Base-by-base conservation (phyloP, 495 filamentous ascomycete genomes). In the Sordaria brevicollis region DNA sequence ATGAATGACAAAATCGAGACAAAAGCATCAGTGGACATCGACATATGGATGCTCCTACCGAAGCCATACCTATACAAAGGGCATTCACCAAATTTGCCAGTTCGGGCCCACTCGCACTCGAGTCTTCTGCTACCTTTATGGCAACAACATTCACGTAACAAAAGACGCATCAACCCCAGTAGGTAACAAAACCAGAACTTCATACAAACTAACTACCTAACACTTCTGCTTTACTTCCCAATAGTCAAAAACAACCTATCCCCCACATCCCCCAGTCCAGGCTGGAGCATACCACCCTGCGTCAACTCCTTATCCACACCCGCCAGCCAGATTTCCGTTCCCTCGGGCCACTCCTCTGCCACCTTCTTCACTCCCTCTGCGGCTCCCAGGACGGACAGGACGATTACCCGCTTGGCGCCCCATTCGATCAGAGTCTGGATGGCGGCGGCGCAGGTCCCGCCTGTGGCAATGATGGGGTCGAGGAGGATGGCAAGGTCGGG, bases 381-480 rank as follows among this genome's bases (percentile, higher is more conserved):
- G 29, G 90, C 91, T 1, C 86, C 92, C 21, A 97, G 78, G 65
- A 97, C 88, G 13, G 87, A 86, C n/a, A 96, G 79, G 67, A 96
- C 86, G 17, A 97, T 81, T 21, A 98, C 89, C 74, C 86, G 88
- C 81, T 89, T 83, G 15, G 92, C 91, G 11, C 94, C 94, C 94
- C 94, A 98, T 75, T 98, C 93, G 68, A 85, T 85, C 70, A 98
- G 82, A 2, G 93, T 91, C 75, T 94, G 90, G 74, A 98, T 96
- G 5, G 94, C 94, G 0, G 94, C 94, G 25, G 88, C 91, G 57
- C 91, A 90, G 0, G 94, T 98, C 0, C 92, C 93, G 7, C 94
- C 94, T 0, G 94, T 98, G 3, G 94, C 94, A 76, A 98, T 95
- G 70, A 98, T 87, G 2, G 94, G 94, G 79, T 98, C 94, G 1